A percentile compares a stretch with the other conserved stretches of the same genome.
phyloP scores from a whole-genome alignment of 2,329 filamentous ascomycete genomes.

The Neofusicoccum parvum region DNA sequence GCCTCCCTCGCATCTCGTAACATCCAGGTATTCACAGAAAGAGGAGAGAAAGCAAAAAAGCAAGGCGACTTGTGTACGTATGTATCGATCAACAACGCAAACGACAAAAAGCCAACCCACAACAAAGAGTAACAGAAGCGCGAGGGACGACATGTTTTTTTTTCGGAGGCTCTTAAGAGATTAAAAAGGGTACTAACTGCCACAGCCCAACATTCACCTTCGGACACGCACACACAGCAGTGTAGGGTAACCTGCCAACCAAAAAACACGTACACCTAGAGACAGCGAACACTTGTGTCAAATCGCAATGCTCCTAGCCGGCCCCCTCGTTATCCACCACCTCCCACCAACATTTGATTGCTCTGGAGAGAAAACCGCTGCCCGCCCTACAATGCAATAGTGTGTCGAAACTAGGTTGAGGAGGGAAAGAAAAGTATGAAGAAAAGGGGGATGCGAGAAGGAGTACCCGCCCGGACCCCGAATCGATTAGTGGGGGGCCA shows the following conservation, averaged over 20 bases:
- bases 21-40: too few species aligned
- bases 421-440: background rate
- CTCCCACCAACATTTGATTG: background rate
- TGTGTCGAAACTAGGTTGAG: background rate
- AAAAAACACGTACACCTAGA: background rate
- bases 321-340: background rate
- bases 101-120: too few species aligned
- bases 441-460: background rate
- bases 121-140: too few species aligned
- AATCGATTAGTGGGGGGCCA: slow-evolving; percentile 2
- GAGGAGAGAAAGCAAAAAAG: too few species aligned
- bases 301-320: background rate
- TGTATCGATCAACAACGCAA: background rate
- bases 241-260: background rate
- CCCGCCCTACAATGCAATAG: slow-evolving; percentile 3
- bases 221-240: background rate
- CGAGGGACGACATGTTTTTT: too few species aligned
- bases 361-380: background rate
- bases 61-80: background rate
- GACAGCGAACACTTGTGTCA: background rate
- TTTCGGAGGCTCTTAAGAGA: too few species aligned
- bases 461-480: background rate
- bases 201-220: too few species aligned
- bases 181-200: too few species aligned
- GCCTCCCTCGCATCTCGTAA: too few species aligned